Evolutionary conservation across 1,284 basidiomycete genomes (phyloP).

Genomic region (Cryptococcus amylolentus): DNA sequence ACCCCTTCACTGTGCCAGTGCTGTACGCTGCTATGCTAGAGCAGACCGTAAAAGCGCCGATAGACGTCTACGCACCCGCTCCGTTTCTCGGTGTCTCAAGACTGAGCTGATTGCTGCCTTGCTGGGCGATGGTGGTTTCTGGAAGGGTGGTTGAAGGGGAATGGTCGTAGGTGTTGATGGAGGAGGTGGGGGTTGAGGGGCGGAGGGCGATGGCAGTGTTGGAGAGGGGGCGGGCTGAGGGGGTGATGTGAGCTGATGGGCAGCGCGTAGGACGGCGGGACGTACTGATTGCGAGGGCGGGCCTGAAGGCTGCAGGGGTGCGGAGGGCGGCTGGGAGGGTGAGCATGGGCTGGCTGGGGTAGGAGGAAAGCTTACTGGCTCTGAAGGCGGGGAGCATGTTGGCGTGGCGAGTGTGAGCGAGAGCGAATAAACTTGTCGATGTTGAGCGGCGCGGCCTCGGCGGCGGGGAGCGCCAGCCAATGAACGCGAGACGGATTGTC

Average conservation of each 20-base stretch:
- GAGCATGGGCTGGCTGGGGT: slow-evolving; percentile 1
- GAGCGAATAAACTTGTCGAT: not conserved
- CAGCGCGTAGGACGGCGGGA: not conserved
- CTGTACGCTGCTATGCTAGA: too few relatives aligned
- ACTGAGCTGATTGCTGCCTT: slow-evolving; percentile 75
- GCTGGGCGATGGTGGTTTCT: slow-evolving; percentile 58
- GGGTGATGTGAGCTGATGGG: not conserved
- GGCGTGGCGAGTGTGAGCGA: slow-evolving; percentile 21
- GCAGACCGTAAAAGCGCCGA: too few relatives aligned
- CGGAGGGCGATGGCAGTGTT: slow-evolving; percentile 32
- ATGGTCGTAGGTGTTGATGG: slow-evolving; percentile 25
- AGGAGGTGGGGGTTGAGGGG: slow-evolving; percentile 27
- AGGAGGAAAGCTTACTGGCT: slow-evolving; percentile 35
- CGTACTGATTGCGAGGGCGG: slow-evolving; percentile 36
- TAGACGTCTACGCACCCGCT: slow-evolving; percentile 60
- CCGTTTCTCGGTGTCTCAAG: slow-evolving; percentile 85
- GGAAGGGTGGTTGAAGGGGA: slow-evolving; percentile 42
- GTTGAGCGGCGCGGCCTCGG: not conserved
- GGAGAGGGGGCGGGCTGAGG: slow-evolving; percentile 32
- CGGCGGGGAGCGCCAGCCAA: not conserved
- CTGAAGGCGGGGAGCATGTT: slow-evolving; percentile 33
- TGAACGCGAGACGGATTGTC: not conserved
- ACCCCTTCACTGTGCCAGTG: not conserved
- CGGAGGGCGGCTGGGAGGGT: slow-evolving; percentile 18
- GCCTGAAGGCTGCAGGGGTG: slow-evolving; percentile 34